Percentiles rank a stretch among this genome's conserved stretches.
phyloP scores from a whole-genome alignment of 768 basidiomycete genomes.

The Suillus clintonianus region DNA sequence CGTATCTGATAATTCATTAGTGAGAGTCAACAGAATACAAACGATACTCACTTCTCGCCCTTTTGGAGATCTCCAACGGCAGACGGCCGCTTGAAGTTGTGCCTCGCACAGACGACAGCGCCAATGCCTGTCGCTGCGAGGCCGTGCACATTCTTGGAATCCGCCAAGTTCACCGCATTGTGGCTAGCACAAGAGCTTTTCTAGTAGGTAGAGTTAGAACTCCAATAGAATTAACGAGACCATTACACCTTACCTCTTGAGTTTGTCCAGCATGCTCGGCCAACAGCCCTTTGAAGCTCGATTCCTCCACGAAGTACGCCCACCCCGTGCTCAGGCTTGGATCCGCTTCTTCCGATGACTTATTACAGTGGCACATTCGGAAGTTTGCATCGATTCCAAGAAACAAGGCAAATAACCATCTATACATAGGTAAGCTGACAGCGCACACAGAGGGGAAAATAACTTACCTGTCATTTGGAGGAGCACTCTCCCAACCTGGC shows the following conservation, averaged over 20 bases:
- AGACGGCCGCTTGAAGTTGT: constrained; percentile 13
- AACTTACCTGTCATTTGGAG: neutral
- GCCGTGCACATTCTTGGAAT: neutral
- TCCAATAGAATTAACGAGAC: neutral
- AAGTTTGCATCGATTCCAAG: constrained; percentile 31
- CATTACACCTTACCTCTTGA: constrained; percentile 19
- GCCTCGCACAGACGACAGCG: neutral
- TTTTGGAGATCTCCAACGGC: constrained; percentile 18
- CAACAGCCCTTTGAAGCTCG: constrained; percentile 18
- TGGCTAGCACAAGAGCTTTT: constrained; percentile 18
- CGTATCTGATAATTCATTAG: constrained; percentile 8
- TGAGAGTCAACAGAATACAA: neutral
- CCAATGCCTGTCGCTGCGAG: neutral
- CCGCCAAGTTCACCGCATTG: constrained; percentile 1
- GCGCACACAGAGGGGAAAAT: neutral
- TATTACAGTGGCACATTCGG: constrained; percentile 18
- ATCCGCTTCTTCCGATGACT: constrained; percentile 15
- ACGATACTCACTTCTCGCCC: constrained; percentile 14
- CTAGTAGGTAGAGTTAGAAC: constrained; percentile 1
- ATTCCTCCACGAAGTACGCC: constrained; percentile 27
- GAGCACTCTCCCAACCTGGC: constrained; percentile 1
- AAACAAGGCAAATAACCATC: constrained; percentile 20
- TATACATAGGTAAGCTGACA: neutral
- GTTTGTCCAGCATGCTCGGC: constrained; percentile 2
- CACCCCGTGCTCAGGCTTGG: constrained; percentile 25